These are phyloP conservation scores for Rhodotorula mucilaginosa DNA, from an alignment of 1,284 basidiomycete genomes.

Conservation along the genomic window DNA sequence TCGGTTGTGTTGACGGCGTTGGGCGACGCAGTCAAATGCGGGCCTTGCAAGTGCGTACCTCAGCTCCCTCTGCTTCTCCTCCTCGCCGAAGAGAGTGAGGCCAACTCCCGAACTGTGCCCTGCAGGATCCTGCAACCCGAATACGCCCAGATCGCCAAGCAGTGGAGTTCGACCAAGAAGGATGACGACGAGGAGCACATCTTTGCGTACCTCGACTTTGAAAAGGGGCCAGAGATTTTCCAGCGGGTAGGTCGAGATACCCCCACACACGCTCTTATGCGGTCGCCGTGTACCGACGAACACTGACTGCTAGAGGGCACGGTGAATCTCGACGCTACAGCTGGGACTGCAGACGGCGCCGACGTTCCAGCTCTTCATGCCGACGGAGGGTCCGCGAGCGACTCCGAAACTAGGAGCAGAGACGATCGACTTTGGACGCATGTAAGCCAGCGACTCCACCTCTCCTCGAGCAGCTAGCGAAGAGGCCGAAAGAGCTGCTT, in stretches of 20 bases:
- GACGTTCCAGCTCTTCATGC: slow-evolving; percentile 71
- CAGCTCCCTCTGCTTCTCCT: not conserved
- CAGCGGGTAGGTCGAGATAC: slow-evolving; percentile 60
- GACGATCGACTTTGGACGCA: slow-evolving; percentile 69
- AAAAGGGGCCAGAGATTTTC: slow-evolving; percentile 69
- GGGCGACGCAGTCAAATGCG: slow-evolving; percentile 64
- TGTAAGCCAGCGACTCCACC: slow-evolving; percentile 54
- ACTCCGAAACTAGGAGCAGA: slow-evolving; percentile 57
- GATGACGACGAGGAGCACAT: slow-evolving; percentile 64
- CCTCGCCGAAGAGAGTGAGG: not conserved
- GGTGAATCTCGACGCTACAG: slow-evolving; percentile 49
- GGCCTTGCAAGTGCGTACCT: slow-evolving; percentile 52
- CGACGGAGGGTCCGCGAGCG: slow-evolving; percentile 64
- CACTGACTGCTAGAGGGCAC: not conserved
- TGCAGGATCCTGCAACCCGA: slow-evolving; percentile 77
- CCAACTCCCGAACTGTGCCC: not conserved
- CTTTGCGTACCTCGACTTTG: slow-evolving; percentile 87
- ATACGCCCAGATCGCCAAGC: slow-evolving; percentile 71
- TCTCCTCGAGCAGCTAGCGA: not conserved
- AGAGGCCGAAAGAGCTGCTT: not conserved
- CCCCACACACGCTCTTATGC: not conserved
- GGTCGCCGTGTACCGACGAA: no score
- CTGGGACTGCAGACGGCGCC: slow-evolving; percentile 71
- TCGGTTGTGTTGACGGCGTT: slow-evolving; percentile 82
- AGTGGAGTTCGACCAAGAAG: slow-evolving; percentile 59